phyloP scores from a whole-genome alignment of 257 asterid species.

The Nemophila menziesii region DNA sequence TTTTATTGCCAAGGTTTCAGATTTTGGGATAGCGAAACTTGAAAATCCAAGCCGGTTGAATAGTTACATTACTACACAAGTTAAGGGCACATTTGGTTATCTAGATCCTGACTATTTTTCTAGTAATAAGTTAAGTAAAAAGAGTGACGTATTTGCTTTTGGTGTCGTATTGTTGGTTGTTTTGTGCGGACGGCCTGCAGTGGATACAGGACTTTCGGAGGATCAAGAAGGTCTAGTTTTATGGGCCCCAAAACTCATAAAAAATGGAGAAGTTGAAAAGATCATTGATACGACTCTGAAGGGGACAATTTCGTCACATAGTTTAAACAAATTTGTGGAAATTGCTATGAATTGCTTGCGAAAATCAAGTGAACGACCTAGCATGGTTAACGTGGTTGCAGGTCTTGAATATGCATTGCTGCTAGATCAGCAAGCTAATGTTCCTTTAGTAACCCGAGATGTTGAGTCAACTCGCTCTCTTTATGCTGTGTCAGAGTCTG shows the following conservation, averaged over 20 bases:
- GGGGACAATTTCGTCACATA: too few species aligned
- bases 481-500: too few species aligned
- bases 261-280: too few species aligned
- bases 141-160: constrained; percentile 8
- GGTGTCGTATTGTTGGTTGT: constrained; percentile 8
- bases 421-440: too few species aligned
- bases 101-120: constrained; percentile 4
- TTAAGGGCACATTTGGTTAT: constrained; percentile 3
- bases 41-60: background rate
- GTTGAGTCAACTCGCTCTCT: too few species aligned
- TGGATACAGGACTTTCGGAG: background rate
- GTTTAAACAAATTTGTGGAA: too few species aligned
- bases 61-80: constrained; percentile 7
- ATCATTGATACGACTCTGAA: too few species aligned
- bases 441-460: too few species aligned
- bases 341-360: too few species aligned
- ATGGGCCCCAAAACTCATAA: background rate
- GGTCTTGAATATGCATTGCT: too few species aligned
- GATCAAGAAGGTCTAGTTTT: background rate
- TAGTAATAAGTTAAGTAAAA: constrained; percentile 2
- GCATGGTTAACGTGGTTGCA: too few species aligned
- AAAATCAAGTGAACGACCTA: too few species aligned
- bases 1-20: constrained; percentile 5
- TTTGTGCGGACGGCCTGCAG: constrained; percentile 4
- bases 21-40: constrained; percentile 2